Percentiles rank a stretch among this genome's conserved stretches.
These are phyloP conservation scores for Cadophora sp. DNA, from an alignment of 2,329 filamentous ascomycete species.

Conservation along the genomic window DNA sequence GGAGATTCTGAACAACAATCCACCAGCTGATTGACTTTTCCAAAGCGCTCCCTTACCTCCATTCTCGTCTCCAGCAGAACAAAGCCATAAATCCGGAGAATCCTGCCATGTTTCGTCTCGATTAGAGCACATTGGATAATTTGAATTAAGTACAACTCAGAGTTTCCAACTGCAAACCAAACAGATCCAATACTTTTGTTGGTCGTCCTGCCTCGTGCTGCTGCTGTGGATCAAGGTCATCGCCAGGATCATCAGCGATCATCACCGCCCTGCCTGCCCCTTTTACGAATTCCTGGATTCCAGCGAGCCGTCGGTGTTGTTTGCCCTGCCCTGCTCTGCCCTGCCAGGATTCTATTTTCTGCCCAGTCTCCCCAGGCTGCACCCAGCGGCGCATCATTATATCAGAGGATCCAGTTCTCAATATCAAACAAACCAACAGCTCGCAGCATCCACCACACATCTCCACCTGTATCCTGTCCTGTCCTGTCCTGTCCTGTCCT, in stretches of 20 bases:
- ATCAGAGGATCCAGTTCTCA: neutral
- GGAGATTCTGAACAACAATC: neutral
- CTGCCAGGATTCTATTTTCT: conserved; percentile 4
- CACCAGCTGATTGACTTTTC: conserved; percentile 1
- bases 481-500: neutral
- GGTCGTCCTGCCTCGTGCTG: neutral
- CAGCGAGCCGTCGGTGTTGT: neutral
- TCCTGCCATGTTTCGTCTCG: conserved; percentile 8
- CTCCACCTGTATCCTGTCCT: neutral
- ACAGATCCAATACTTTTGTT: neutral
- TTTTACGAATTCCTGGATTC: conserved; percentile 13
- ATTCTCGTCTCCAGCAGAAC: neutral
- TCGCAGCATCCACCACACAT: neutral
- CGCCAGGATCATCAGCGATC: conserved; percentile 9
- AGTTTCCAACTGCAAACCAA: neutral
- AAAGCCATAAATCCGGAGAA: conserved; percentile 6
- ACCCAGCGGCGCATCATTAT: conserved; percentile 6
- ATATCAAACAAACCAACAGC: conserved; percentile 5
- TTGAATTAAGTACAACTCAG: neutral
- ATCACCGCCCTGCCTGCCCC: conserved; percentile 2
- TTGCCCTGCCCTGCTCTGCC: neutral
- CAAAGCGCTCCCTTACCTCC: neutral
- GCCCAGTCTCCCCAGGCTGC: conserved; percentile 5
- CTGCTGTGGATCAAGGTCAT: neutral
- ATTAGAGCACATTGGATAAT: neutral